A percentile compares a stretch with the other conserved stretches of the same genome.
Evolutionary conservation across 2,329 filamentous ascomycete species (phyloP).

Genomic region (Microsporum ferrugineum): DNA sequence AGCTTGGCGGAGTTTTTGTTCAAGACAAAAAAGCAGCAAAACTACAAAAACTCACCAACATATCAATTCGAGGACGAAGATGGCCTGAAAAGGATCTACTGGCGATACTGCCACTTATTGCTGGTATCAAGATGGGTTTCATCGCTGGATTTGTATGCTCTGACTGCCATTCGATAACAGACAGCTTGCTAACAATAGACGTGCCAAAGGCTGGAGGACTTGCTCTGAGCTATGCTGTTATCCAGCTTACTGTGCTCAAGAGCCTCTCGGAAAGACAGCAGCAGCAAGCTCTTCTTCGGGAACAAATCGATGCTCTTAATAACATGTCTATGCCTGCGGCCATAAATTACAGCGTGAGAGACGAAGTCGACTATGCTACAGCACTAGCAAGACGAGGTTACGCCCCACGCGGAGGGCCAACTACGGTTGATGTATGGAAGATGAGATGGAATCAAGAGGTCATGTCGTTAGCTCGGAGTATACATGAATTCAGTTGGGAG

Average conservation of each 20-base stretch:
- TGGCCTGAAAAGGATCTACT: neutral
- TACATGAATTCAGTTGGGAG: conserved; percentile 55
- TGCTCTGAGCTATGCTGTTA: conserved; percentile 59
- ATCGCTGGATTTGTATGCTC: conserved; percentile 60
- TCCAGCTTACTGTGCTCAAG: conserved; percentile 59
- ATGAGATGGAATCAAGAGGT: conserved; percentile 69
- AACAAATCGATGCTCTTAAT: conserved; percentile 34
- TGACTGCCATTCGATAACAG: neutral
- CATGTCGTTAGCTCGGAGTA: conserved; percentile 53
- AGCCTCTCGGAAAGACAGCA: conserved; percentile 56
- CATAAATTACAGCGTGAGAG: neutral
- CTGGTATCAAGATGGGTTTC: conserved; percentile 51
- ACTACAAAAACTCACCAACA: neutral
- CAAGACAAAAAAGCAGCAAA: neutral
- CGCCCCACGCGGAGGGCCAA: conserved; percentile 11
- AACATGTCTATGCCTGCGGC: conserved; percentile 23
- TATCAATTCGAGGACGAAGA: neutral
- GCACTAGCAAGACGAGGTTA: conserved; percentile 14
- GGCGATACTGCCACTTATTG: neutral
- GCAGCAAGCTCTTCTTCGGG: conserved; percentile 35
- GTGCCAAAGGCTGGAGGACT: conserved; percentile 57
- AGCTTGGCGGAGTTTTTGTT: neutral
- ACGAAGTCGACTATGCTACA: conserved; percentile 4
- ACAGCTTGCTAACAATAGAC: conserved; percentile 6
- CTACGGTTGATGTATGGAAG: conserved; percentile 56